Evolutionary conservation across 2,329 filamentous ascomycete species (phyloP), one percentile per base, ranked within the genome.

Genomic region (Colletotrichum higginsianum): DNA sequence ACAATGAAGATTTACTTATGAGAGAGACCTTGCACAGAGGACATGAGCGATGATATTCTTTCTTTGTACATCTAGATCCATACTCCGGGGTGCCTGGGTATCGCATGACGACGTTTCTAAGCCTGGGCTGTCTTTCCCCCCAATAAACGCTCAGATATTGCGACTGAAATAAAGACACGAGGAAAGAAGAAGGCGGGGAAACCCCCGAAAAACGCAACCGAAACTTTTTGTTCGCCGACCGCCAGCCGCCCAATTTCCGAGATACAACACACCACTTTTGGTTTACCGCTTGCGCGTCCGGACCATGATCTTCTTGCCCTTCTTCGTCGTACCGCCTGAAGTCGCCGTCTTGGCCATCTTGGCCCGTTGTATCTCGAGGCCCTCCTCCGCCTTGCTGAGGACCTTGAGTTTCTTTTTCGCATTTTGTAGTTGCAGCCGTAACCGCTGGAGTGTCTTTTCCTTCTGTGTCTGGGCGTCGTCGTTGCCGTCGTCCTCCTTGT

Each of bases 281-380:
- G 40, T 61, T 72, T 63, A 91, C 77, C 88, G 85, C 84, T 92
- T 92, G 74, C 90, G 85, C 79, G 89, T 85, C 74, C 88, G 86
- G 66, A 91, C 85, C 83, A 90, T 91, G 74, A 91, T 86, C 82
- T 89, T 91, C 80, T 87, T 87, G 30, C 90, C 90, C 49, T 84
- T 83, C 78, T 89, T 90, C 38, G 87, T 91, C n/a, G 84, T 77
- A 16, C 89, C 88, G 47, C 88, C 88, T 7, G 87, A 86, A 2
- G 89, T 91, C 11, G 87, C 84, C 74, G 89, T 90, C 83, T 92
- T 92, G 46, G 88, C 89, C 89, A 91, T 92, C 78, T 87, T 88
- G 21, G 89, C 87, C 71, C 87, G 84, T 79, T 91, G 89, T 66
- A 89, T 71, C 73, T 90, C 89, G 35, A 92, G 82, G 75, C 86